Base-by-base conservation (phyloP, 352 stramenopile genomes). In the Globisporangium camurandrum region DNA sequence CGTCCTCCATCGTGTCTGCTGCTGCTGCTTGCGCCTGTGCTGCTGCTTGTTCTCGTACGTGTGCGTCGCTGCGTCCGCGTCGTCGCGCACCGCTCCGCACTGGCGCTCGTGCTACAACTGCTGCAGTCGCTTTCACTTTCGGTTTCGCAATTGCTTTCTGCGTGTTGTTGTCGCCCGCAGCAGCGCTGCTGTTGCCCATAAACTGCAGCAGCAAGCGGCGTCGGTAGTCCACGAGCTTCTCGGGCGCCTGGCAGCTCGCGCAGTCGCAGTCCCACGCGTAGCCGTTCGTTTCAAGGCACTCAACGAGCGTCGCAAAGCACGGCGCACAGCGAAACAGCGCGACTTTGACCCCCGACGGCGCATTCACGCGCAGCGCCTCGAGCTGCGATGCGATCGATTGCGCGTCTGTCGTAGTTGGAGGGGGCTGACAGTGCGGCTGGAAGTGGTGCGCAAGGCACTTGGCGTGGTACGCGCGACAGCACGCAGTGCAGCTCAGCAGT, bases 241-340 rank as follows among this genome's bases (percentile, higher is more conserved):
- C 57, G 0, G 70, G 70, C 24, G 63, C 46, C 1, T 17, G 14
- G 46, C 71, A 83, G 7, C 66, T 75, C 16, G 61, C 61, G 26
- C 71, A 83, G 1, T 67, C 41, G 36, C 71, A 79, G 9, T 69
- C 54, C 58, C 62, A 71, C 7, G 66, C 23, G 41, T 62, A 72
- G 4, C 62, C 59, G 1, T 48, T 61, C 34, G 51, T 65, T 22
- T 62, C 63, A 24, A 66, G 66, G 24, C 71, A 73, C 51, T 83
- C 71, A 16, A 72, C 20, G 14, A 77, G 67, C 2, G 57, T 59
- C n/a, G 71, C 66, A 24, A 66, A 66, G 39, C 71, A 83, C 22
- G 71, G 68, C 14, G 36, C 41, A 52, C 71, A 83, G 1, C 66
- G 66, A 44, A 83, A 70, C 34, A 83, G 68, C 19, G 59, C 64